These are phyloP conservation scores for Austroboletus sp. DNA, from an alignment of 1,284 basidiomycete genomes.

Conservation along the genomic window DNA sequence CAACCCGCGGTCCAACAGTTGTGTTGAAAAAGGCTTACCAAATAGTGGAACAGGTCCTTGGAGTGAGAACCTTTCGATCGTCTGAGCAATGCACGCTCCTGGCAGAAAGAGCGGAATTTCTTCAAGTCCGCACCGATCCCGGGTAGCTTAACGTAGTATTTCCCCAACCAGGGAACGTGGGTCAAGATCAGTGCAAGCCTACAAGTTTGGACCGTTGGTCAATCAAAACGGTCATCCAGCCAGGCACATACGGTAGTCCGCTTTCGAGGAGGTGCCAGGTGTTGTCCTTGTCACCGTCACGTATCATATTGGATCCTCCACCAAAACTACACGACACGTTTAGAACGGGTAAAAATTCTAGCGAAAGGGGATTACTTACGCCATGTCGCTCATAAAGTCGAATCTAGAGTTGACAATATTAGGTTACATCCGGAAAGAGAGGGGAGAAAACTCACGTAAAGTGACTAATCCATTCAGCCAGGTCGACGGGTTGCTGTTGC, in stretches of 20 bases:
- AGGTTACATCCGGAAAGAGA: constrained; percentile 9
- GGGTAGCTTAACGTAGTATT: constrained; percentile 29
- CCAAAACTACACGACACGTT: constrained; percentile 38
- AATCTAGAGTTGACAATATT: constrained; percentile 35
- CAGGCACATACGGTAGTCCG: constrained; percentile 33
- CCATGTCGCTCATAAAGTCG: constrained; percentile 60
- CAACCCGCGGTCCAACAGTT: not conserved
- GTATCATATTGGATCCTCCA: constrained; percentile 41
- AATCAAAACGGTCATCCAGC: constrained; percentile 1
- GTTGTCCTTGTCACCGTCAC: constrained; percentile 36
- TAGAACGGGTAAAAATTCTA: constrained; percentile 4
- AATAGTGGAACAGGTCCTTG: constrained; percentile 41
- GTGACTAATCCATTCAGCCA: constrained; percentile 44
- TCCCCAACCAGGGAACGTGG: constrained; percentile 42
- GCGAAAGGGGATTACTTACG: constrained; percentile 35
- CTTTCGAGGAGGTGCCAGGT: constrained; percentile 35
- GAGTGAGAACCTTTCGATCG: constrained; percentile 32
- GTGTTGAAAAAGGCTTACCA: constrained; percentile 10
- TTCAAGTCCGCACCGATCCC: constrained; percentile 29
- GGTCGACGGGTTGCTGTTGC: constrained; percentile 34
- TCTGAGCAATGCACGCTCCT: constrained; percentile 34
- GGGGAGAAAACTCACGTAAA: constrained; percentile 42
- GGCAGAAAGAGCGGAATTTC: constrained; percentile 30
- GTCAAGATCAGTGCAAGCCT: constrained; percentile 35
- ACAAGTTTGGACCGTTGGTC: constrained; percentile 1